Percentiles rank a stretch among this genome's conserved stretches.
phyloP scores from a whole-genome alignment of 108 stramenopile genomes.

The Skeletonema potamos region DNA sequence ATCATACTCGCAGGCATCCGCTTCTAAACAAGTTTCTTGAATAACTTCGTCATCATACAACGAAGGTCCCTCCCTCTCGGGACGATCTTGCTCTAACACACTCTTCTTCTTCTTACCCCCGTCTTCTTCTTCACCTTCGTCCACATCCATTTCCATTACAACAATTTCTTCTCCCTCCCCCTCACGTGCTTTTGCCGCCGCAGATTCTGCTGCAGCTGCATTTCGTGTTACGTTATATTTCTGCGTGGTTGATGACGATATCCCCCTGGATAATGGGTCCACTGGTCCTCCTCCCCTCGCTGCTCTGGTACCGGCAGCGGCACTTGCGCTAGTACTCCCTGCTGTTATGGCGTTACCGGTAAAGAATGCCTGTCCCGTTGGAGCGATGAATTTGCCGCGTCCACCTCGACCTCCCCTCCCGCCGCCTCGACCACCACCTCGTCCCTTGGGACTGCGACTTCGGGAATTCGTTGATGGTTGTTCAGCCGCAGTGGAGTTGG shows the following conservation, averaged over 20 bases:
- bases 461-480: background rate
- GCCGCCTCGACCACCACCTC: slow-evolving; percentile 37
- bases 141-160: slow-evolving; percentile 68
- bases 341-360: slow-evolving; percentile 44
- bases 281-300: slow-evolving; percentile 11
- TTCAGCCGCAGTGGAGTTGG: background rate
- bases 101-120: slow-evolving; percentile 15
- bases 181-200: slow-evolving; percentile 30
- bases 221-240: slow-evolving; percentile 12
- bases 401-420: slow-evolving; percentile 37
- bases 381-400: slow-evolving; percentile 55
- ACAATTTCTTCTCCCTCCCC: slow-evolving; percentile 76
- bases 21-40: slow-evolving; percentile 11
- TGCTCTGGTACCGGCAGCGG: slow-evolving; percentile 14
- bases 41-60: slow-evolving; percentile 28
- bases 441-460: slow-evolving; percentile 1
- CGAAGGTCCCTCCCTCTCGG: slow-evolving; percentile 16
- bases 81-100: slow-evolving; percentile 4
- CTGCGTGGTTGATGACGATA: background rate
- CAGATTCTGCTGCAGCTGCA: slow-evolving; percentile 25
- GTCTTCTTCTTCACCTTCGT: slow-evolving; percentile 33
- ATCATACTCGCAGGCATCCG: slow-evolving; percentile 67
- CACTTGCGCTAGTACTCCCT: slow-evolving; percentile 11
- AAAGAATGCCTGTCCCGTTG: slow-evolving; percentile 78
- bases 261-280: background rate